Percentiles rank a stretch among this genome's conserved stretches.
phyloP scores from a whole-genome alignment of 306 rosid species.

The Medicago ruthenica region DNA sequence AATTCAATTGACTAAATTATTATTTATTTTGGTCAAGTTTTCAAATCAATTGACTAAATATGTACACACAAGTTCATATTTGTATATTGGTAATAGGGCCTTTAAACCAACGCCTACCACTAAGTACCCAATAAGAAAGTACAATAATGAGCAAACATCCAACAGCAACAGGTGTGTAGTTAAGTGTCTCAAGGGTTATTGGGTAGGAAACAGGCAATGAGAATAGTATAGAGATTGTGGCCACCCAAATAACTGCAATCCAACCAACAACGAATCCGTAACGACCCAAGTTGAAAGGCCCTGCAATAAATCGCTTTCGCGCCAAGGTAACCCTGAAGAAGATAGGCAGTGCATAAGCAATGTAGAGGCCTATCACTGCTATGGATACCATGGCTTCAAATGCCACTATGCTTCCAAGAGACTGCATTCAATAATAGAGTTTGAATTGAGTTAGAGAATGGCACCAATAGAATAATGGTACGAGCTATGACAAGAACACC shows the following conservation, averaged over 20 bases:
- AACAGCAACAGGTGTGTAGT: constrained; percentile 94
- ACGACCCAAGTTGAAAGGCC: constrained; percentile 88
- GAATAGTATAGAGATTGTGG: constrained; percentile 76
- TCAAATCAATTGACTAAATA: neutral
- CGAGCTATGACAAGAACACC: neutral
- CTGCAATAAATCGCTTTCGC: constrained; percentile 59
- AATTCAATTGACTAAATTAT: neutral
- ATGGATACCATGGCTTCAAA: constrained; percentile 96
- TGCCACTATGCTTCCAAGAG: constrained; percentile 96
- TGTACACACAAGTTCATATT: constrained; percentile 42
- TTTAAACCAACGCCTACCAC: constrained; percentile 80
- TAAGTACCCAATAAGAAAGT: constrained; percentile 69
- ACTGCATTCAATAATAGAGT: constrained; percentile 53
- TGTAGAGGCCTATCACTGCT: constrained; percentile 88
- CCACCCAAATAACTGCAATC: constrained; percentile 91
- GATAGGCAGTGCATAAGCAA: constrained; percentile 92
- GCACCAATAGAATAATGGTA: constrained; percentile 6
- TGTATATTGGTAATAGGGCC: constrained; percentile 80
- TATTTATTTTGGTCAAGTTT: too few species aligned
- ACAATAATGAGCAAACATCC: constrained; percentile 72
- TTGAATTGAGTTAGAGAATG: constrained; percentile 31
- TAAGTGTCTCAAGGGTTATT: constrained; percentile 68
- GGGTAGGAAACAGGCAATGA: constrained; percentile 90
- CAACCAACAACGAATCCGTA: constrained; percentile 74
- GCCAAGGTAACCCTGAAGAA: constrained; percentile 91